phyloP scores from a whole-genome alignment of 306 rosid genomes.

The Lathyrus tuberosus region DNA sequence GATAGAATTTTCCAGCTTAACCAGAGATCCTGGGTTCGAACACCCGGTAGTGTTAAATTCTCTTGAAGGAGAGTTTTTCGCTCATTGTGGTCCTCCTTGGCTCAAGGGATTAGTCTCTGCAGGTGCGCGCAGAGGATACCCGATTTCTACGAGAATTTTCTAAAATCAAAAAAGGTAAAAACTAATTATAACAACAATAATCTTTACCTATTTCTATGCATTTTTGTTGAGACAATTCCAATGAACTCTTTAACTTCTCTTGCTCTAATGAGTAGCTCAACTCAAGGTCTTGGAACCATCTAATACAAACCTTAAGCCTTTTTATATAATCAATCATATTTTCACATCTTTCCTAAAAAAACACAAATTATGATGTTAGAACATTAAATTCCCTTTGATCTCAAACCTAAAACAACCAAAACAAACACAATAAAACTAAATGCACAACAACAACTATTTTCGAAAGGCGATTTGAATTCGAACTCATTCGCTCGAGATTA shows the following conservation, averaged over 20 bases:
- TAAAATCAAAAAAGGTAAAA: neutral
- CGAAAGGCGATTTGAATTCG: neutral
- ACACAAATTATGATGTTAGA: conserved; percentile 12
- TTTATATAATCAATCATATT: conserved; percentile 83
- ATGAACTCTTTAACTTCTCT: conserved; percentile 62
- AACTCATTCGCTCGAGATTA: neutral
- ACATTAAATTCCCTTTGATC: conserved; percentile 11
- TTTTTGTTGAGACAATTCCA: conserved; percentile 70
- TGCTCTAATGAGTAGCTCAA: conserved; percentile 78
- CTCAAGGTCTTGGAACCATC: conserved; percentile 97
- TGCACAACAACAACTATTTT: conserved; percentile 2
- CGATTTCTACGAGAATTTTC: neutral
- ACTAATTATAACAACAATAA: neutral
- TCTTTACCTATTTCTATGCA: conserved; percentile 72
- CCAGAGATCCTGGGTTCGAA: no score
- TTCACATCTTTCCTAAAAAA: conserved; percentile 91
- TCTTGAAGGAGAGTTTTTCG: no score
- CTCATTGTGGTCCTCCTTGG: no score
- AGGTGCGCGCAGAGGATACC: no score
- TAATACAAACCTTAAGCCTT: conserved; percentile 89
- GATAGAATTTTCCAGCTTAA: neutral
- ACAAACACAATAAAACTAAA: neutral
- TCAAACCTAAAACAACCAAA: conserved; percentile 27
- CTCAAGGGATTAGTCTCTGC: no score
- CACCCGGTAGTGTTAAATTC: no score